Evolutionary conservation across 2,329 filamentous ascomycete genomes (phyloP).

Genomic region (Sporothrix phasma): DNA sequence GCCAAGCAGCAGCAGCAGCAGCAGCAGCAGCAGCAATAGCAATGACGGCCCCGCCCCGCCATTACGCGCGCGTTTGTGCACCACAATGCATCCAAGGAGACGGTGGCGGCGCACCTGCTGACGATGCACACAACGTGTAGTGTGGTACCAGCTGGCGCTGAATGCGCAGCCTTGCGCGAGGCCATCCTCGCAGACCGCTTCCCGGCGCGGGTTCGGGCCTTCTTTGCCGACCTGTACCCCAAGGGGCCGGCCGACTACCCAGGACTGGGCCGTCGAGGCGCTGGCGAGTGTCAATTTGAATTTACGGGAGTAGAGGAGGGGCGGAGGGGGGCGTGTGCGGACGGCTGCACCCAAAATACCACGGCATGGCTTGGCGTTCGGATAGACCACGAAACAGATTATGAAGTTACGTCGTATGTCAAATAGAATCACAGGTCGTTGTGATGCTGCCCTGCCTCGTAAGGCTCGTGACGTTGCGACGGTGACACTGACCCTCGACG

Average conservation of each 20-base stretch:
- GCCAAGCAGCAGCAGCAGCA: background rate
- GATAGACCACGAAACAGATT: background rate
- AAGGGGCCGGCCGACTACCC: conserved; percentile 57
- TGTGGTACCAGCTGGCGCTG: conserved; percentile 79
- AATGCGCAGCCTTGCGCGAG: conserved; percentile 65
- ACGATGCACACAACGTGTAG: conserved; percentile 92
- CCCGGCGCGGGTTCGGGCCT: conserved; percentile 65
- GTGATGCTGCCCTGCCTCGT: too few relatives aligned
- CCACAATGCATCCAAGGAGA: conserved; percentile 90
- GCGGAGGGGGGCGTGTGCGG: background rate
- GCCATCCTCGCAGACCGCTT: conserved; percentile 75
- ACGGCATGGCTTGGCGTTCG: background rate
- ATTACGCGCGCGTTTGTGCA: conserved; percentile 84
- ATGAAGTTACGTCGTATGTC: background rate
- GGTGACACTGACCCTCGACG: too few relatives aligned
- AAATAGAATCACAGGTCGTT: background rate
- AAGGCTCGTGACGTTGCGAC: too few relatives aligned
- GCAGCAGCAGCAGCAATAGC: background rate
- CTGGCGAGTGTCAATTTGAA: conserved; percentile 72
- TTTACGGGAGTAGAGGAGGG: conserved; percentile 28
- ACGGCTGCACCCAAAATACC: background rate
- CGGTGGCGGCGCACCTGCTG: conserved; percentile 71
- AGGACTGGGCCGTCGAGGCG: conserved; percentile 72
- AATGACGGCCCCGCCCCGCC: conserved; percentile 41
- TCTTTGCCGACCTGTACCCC: conserved; percentile 66